Evolutionary conservation across 768 basidiomycete species (phyloP).

Genomic region (Amanita inopinata): DNA sequence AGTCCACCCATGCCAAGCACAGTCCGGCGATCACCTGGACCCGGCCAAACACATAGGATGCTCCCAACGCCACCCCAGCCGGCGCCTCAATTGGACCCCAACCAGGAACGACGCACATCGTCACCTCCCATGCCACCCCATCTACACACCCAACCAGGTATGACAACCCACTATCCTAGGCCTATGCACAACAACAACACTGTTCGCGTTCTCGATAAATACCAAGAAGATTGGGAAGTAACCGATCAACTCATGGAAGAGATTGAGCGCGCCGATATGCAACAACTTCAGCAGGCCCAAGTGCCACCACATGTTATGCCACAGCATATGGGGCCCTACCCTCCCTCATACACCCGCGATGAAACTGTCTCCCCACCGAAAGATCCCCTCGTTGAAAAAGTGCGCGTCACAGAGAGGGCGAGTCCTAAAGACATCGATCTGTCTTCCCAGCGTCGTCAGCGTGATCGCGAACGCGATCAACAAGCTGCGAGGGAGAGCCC

Average conservation of each 20-base stretch:
- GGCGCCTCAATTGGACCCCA: slow-evolving; percentile 21
- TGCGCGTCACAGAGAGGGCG: slow-evolving; percentile 39
- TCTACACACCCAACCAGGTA: slow-evolving; percentile 17
- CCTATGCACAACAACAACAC: slow-evolving; percentile 48
- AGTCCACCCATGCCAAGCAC: slow-evolving; percentile 22
- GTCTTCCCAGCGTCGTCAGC: slow-evolving; percentile 26
- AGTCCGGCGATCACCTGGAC: slow-evolving; percentile 28
- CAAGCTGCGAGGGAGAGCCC: slow-evolving; percentile 39
- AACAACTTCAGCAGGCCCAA: slow-evolving; percentile 48
- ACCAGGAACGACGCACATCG: slow-evolving; percentile 23
- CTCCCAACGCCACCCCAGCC: slow-evolving; percentile 39
- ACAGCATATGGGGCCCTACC: slow-evolving; percentile 20
- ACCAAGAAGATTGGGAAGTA: slow-evolving; percentile 53
- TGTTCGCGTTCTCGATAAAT: slow-evolving; percentile 47
- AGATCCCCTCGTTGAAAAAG: slow-evolving; percentile 45
- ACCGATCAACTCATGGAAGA: slow-evolving; percentile 63
- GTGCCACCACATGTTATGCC: slow-evolving; percentile 25
- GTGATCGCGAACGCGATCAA: slow-evolving; percentile 28
- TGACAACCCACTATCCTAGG: slow-evolving; percentile 48
- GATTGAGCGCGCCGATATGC: slow-evolving; percentile 62
- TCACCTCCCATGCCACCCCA: slow-evolving; percentile 25
- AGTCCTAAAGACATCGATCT: slow-evolving; percentile 47
- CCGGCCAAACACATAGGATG: slow-evolving; percentile 24
- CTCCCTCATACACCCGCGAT: slow-evolving; percentile 18
- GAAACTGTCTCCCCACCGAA: slow-evolving; percentile 37